These are phyloP conservation scores for Trypanosoma melophagium DNA, from an alignment of 208 protist species.

Conservation along the genomic window DNA sequence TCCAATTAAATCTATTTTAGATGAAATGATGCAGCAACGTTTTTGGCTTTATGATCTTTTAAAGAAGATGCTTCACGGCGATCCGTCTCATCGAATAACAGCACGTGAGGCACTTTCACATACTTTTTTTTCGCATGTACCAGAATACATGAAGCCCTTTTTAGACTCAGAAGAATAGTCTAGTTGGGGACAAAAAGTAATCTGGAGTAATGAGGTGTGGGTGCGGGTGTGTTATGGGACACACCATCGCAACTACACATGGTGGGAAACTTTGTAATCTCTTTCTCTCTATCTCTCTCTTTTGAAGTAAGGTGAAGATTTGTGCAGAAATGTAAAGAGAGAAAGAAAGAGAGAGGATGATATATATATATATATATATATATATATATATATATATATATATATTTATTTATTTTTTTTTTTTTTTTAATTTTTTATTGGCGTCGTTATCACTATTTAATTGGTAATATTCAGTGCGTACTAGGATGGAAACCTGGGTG, in stretches of 20 bases:
- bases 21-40: constrained; percentile 75
- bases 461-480: too few species aligned
- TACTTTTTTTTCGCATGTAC: constrained; percentile 62
- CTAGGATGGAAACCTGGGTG: too few species aligned
- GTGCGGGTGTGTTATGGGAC: too few species aligned
- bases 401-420: constrained; percentile 4
- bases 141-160: constrained; percentile 52
- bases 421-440: constrained; percentile 6
- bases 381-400: neutral
- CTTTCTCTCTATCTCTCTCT: too few species aligned
- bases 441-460: too few species aligned
- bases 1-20: constrained; percentile 28
- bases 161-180: neutral
- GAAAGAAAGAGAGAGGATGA: neutral
- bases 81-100: constrained; percentile 51
- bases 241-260: too few species aligned
- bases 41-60: constrained; percentile 74
- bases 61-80: constrained; percentile 53
- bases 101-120: constrained; percentile 62
- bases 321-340: neutral
- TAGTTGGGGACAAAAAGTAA: neutral
- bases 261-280: too few species aligned
- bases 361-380: too few species aligned
- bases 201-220: too few species aligned
- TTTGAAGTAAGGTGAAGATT: neutral